Conservation (phyloP, 2,329 filamentous ascomycete species). For the Colletotrichum sp. region DNA sequence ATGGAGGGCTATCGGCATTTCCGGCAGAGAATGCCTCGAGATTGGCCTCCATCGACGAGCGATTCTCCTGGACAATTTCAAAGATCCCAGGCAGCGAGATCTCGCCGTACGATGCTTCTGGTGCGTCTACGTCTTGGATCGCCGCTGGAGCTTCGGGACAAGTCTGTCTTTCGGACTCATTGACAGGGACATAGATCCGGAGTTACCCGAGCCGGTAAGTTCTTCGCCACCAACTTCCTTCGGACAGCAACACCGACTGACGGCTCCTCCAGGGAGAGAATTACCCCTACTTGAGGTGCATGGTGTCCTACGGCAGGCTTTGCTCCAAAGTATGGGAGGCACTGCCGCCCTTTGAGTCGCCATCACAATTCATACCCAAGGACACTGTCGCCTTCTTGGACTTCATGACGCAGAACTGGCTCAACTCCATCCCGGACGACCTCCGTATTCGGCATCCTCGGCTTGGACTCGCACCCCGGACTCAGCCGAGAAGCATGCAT, state of each 20-base stretch:
- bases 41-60: conserved; percentile 53
- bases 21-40: conserved; percentile 50
- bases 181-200: conserved; percentile 54
- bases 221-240: fast-evolving
- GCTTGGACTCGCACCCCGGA: conserved; percentile 34
- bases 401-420: conserved; percentile 48
- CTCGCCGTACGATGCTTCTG: conserved; percentile 49
- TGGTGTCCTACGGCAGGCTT: conserved; percentile 52
- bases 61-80: conserved; percentile 44
- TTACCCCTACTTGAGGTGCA: conserved; percentile 47
- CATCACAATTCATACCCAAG: conserved; percentile 34
- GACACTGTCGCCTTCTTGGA: conserved; percentile 46
- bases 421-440: conserved; percentile 47
- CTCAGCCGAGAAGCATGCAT: conserved; percentile 40
- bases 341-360: conserved; percentile 40
- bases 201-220: conserved; percentile 47
- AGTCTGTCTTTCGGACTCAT: conserved; percentile 53
- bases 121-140: conserved; percentile 56
- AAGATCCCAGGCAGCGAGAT: conserved; percentile 31
- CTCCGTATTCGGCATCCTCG: conserved; percentile 41
- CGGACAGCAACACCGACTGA: neutral
- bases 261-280: conserved; percentile 29
- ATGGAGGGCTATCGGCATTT: conserved; percentile 52
- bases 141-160: conserved; percentile 57
- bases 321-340: conserved; percentile 53